These are phyloP conservation scores for Pleurozium schreberi DNA, from an alignment of 225 moss, liverwort and hornwort species.

Conservation along the genomic window DNA sequence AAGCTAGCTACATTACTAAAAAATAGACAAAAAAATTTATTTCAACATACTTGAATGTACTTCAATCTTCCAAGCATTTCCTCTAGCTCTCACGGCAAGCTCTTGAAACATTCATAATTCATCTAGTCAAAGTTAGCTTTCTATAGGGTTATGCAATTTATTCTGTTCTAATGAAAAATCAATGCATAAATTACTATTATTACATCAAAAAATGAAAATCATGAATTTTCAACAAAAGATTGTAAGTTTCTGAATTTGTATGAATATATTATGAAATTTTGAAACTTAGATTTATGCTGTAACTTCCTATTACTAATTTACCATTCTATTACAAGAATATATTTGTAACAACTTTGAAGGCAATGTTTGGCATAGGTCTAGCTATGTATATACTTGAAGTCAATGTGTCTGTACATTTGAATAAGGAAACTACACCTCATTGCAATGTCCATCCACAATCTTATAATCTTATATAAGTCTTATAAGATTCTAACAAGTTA, in stretches of 20 bases:
- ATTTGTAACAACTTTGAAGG: background rate
- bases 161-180: background rate
- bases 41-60: background rate
- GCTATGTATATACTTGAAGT: background rate
- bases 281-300: no score
- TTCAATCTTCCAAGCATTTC: background rate
- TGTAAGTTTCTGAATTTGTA: background rate
- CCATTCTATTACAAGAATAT: background rate
- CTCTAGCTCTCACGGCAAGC: background rate
- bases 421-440: background rate
- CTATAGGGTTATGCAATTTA: background rate
- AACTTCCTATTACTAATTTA: no score
- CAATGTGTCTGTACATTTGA: background rate
- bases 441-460: accelerated
- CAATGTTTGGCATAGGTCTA: accelerated
- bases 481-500: no score
- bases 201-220: background rate
- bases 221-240: background rate
- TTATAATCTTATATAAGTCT: no score
- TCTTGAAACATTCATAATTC: background rate
- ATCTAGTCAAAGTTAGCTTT: accelerated
- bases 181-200: background rate
- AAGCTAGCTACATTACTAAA: background rate
- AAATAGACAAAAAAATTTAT: background rate
- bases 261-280: background rate